Evolutionary conservation across 164 flowering plant genomes (phyloP), one percentile per base, ranked within the genome.

Genomic region (Nymphaea colorata): DNA sequence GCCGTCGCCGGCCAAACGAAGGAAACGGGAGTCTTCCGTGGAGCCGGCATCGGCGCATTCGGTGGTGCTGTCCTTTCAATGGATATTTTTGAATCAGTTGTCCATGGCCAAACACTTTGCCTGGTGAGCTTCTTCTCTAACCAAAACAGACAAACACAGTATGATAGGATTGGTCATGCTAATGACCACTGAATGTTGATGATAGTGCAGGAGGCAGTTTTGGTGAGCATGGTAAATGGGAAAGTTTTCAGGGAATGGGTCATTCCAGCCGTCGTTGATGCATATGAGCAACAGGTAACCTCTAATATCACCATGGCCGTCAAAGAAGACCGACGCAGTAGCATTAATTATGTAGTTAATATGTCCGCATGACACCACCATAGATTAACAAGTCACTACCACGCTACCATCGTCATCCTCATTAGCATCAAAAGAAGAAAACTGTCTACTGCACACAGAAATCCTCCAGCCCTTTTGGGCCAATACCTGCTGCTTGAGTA

Each of bases 201-300:
- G 53, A 4, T 7, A 2, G 7, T 45, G 14, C 87, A 91, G 96
- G 79, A 77, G 62, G 86, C 85, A 8, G 68, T 88, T 0, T 70
- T 91, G 42, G 64, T 78, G 17, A 87, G 93, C 75, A 66, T 91
- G 15, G 43, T 89, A 57, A 79, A 85, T 76, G 98, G 96, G 67
- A 85, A 85, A 70, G 77, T 81, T 2, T 86, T 89, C 74, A 73
- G 76, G 72, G 96, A 91, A 76, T 91, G 89, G 89, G 87, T 86
- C 61, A 75, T 82, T 64, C 91, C 89, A 64, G 93, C 94, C 44
- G 75, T 87, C 70, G 79, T 88, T 0, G 84, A 87, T 76, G 90
- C 94, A 55, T 88, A 87, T 69, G 88, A 81, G 63, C 85, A 88
- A 89, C 93, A 90, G 78, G 94, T 87, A 79, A 78, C 82, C 72